Percentiles rank a stretch among this genome's conserved stretches.
Conservation (phyloP, 129 eudicot species). For the Centaurea solstitialis region DNA sequence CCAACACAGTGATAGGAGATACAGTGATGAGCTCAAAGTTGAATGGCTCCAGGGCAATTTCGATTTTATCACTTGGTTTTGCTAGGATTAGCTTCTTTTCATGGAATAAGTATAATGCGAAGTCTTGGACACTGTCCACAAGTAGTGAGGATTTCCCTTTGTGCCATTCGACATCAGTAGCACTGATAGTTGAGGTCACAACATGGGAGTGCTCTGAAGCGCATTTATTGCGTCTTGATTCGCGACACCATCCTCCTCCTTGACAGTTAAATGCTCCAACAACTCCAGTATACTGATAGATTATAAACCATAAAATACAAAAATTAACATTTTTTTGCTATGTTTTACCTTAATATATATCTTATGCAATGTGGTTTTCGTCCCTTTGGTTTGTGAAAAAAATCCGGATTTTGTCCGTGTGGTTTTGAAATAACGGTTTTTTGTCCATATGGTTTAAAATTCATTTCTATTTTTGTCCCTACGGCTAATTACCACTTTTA, state of each 20-base stretch:
- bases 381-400: too few species aligned
- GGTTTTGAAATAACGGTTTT: too few species aligned
- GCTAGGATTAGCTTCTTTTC: slow-evolving; percentile 56
- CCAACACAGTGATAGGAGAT: slow-evolving; percentile 50
- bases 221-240: slow-evolving; percentile 59
- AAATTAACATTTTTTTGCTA: neutral
- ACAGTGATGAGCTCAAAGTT: slow-evolving; percentile 68
- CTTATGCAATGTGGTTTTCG: neutral
- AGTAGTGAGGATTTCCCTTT: slow-evolving; percentile 44
- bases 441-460: too few species aligned
- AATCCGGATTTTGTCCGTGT: too few species aligned
- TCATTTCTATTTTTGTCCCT: too few species aligned
- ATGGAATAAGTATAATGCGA: slow-evolving; percentile 56
- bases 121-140: slow-evolving; percentile 41
- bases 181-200: slow-evolving; percentile 47
- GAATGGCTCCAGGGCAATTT: slow-evolving; percentile 57
- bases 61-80: slow-evolving; percentile 46
- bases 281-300: slow-evolving; percentile 71
- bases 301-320: neutral
- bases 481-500: too few species aligned
- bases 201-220: slow-evolving; percentile 53
- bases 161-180: slow-evolving; percentile 73
- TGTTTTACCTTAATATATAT: too few species aligned
- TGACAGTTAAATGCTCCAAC: slow-evolving; percentile 89
- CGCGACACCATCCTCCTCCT: slow-evolving; percentile 91